Conservation (phyloP, 108 stramenopile species). For the Nitzschia sp. region DNA sequence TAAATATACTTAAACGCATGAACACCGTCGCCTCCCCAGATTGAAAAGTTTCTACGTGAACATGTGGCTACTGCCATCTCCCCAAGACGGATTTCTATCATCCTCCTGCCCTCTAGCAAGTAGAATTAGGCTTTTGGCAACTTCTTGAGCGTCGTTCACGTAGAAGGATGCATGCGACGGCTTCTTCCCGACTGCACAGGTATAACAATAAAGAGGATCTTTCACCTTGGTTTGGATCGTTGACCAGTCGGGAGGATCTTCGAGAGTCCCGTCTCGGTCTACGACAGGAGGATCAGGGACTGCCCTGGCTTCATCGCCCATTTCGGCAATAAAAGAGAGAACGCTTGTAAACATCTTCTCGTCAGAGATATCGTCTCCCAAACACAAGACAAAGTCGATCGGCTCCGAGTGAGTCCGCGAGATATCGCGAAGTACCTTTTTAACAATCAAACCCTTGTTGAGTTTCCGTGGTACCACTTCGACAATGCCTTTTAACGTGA, state of each 20-base stretch:
- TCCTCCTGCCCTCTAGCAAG: slow-evolving; percentile 28
- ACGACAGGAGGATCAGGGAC: slow-evolving; percentile 55
- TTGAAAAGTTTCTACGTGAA: slow-evolving; percentile 1
- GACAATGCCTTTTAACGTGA: slow-evolving; percentile 86
- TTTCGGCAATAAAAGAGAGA: slow-evolving; percentile 74
- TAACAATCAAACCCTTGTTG: slow-evolving; percentile 88
- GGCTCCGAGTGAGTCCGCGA: slow-evolving; percentile 32
- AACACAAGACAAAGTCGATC: slow-evolving; percentile 90
- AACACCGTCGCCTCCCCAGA: no score
- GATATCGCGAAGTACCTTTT: slow-evolving; percentile 79
- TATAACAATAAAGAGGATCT: slow-evolving; percentile 65
- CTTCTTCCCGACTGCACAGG: slow-evolving; percentile 87
- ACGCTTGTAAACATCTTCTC: slow-evolving; percentile 97
- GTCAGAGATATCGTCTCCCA: slow-evolving; percentile 95
- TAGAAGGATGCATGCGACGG: slow-evolving; percentile 82
- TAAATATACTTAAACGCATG: no score
- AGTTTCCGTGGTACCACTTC: slow-evolving; percentile 87
- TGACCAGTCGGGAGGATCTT: slow-evolving; percentile 21
- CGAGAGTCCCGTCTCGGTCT: slow-evolving; percentile 38
- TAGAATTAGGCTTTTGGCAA: slow-evolving; percentile 69
- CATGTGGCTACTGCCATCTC: not conserved
- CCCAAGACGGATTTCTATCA: not conserved
- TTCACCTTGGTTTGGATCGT: slow-evolving; percentile 2
- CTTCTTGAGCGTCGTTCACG: slow-evolving; percentile 81
- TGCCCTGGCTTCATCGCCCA: slow-evolving; percentile 52